Base-by-base conservation (phyloP, 148 eudicot genomes). In the Polygonum maritimum region DNA sequence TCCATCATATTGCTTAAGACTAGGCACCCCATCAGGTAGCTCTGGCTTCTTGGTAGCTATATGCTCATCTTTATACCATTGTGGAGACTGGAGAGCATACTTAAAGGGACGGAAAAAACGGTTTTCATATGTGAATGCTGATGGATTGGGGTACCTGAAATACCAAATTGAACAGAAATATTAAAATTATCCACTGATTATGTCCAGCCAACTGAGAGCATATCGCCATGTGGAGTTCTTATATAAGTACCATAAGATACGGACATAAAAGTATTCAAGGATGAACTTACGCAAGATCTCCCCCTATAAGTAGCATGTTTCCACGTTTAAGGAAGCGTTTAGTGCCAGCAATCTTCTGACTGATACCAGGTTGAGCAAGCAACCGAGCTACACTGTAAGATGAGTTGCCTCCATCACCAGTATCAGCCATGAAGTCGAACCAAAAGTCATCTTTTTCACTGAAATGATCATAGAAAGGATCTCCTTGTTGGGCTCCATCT, bases 341-440 rank as follows among this genome's bases (percentile, higher is more conserved):
- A 62, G 83, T 39, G 82, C 81, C 91, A 71, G 78, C 87, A 74
- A 62, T 73, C 58, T 69, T 85, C 76, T 85, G 70, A 36, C 22
- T 52, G 77, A 93, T 76, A 48, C 82, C 81, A 78, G 97, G 98
- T 74, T 96, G 98, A 86, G 99, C 99, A 81, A 96, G 92, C 81
- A 96, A 84, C 63, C 87, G 86, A 78, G 98, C 94, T 54, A 96
- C 89, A 70, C 83, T 57, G 76, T 92, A 96, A 16, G 99, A 89
- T 51, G 98, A 93, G 84, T 96, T 96, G 51, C 99, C 99, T 73
- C 99, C 98, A 81, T 96, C 99, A 69, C 99, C 99, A 63, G 99
- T 96, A 85, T 96, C 99, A 67, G 99, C 99, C 99, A 96, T 92
- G 79, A 96, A 96, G 79, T 96, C 99, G 83, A 96, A 91, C 99